These are phyloP conservation scores for Diplodia mutila DNA, from an alignment of 2,329 filamentous ascomycete genomes.

Conservation along the genomic window DNA sequence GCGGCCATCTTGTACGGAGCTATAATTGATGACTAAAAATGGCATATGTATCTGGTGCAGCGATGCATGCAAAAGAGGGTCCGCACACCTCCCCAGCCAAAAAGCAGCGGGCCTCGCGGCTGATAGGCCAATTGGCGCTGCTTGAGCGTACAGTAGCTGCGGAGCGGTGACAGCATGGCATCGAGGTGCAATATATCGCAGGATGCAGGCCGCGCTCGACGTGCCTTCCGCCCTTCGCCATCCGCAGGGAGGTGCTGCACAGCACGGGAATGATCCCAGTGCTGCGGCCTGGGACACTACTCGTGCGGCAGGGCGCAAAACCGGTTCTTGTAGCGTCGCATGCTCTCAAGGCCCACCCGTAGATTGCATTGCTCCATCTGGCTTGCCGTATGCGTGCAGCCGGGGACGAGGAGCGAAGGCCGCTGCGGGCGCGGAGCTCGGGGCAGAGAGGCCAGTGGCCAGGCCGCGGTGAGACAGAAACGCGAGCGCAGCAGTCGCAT, in stretches of 20 bases:
- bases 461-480: slow-evolving; percentile 3
- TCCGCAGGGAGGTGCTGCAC: slow-evolving; percentile 9
- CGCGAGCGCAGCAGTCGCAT: too few species aligned
- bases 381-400: slow-evolving; percentile 11
- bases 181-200: slow-evolving; percentile 8
- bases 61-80: slow-evolving; percentile 8
- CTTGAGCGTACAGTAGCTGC: background rate
- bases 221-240: background rate
- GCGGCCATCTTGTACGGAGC: slow-evolving; percentile 1
- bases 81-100: background rate
- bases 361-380: slow-evolving; percentile 21
- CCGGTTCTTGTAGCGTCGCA: slow-evolving; percentile 7
- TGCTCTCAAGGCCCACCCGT: slow-evolving; percentile 13
- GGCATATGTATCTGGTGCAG: background rate
- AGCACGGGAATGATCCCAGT: slow-evolving; percentile 6
- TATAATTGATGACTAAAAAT: slow-evolving; percentile 4
- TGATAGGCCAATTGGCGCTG: background rate
- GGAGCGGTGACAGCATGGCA: background rate
- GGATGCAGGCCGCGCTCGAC: background rate
- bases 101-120: background rate
- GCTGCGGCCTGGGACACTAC: slow-evolving; percentile 9
- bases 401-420: slow-evolving; percentile 13
- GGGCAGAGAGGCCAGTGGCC: background rate
- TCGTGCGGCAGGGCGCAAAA: slow-evolving; percentile 12
- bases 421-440: slow-evolving; percentile 15